These are phyloP conservation scores for Phytophthora agathidicida DNA, from an alignment of 352 stramenopile genomes.

Conservation along the genomic window DNA sequence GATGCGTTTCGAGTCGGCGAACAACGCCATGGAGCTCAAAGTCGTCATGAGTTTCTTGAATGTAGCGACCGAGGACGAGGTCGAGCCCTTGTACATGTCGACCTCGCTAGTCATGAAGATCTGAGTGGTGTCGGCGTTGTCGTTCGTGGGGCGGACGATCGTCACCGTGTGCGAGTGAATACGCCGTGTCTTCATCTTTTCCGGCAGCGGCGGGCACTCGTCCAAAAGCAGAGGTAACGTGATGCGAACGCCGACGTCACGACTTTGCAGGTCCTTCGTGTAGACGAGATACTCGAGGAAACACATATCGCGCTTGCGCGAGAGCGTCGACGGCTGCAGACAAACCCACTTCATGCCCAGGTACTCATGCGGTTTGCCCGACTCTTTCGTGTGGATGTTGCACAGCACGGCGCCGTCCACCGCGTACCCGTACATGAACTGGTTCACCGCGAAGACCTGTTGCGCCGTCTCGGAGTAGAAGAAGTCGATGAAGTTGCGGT, in stretches of 20 bases:
- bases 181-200: slow-evolving; percentile 59
- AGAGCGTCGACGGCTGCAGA: slow-evolving; percentile 59
- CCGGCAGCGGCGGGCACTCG: slow-evolving; percentile 58
- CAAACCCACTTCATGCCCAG: slow-evolving; percentile 87
- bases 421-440: slow-evolving; percentile 68
- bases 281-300: slow-evolving; percentile 82
- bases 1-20: slow-evolving; percentile 70
- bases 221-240: slow-evolving; percentile 65
- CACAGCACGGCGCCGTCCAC: slow-evolving; percentile 71
- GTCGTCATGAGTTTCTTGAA: slow-evolving; percentile 60
- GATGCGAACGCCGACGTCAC: slow-evolving; percentile 75
- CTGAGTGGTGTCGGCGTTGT: slow-evolving; percentile 47
- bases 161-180: slow-evolving; percentile 60
- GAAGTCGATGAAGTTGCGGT: slow-evolving; percentile 70
- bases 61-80: slow-evolving; percentile 24
- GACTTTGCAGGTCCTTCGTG: slow-evolving; percentile 58
- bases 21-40: slow-evolving; percentile 61
- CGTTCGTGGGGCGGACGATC: slow-evolving; percentile 48
- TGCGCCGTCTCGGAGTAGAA: slow-evolving; percentile 61
- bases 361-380: slow-evolving; percentile 52
- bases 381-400: slow-evolving; percentile 74
- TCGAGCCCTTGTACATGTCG: slow-evolving; percentile 44
- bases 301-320: slow-evolving; percentile 70
- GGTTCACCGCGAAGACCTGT: slow-evolving; percentile 71
- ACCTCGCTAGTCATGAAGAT: slow-evolving; percentile 69